Conservation (phyloP, 2,329 filamentous ascomycete species). For the Didymella sp. region DNA sequence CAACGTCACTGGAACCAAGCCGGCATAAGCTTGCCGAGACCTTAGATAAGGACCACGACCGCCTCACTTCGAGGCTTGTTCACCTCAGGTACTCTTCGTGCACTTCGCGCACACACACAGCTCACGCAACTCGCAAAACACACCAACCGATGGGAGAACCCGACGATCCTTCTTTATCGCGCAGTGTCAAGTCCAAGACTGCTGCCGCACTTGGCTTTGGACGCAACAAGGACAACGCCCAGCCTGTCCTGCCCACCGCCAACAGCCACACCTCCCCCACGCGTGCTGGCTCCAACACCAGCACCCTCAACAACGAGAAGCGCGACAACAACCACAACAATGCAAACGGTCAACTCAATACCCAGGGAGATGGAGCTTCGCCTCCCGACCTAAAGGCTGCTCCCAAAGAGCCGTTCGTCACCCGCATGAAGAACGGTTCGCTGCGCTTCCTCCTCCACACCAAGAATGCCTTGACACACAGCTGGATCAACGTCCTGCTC, state of each 20-base stretch:
- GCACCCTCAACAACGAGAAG: constrained; percentile 35
- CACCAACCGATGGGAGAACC: constrained; percentile 62
- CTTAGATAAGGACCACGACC: constrained; percentile 27
- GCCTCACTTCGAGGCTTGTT: constrained; percentile 32
- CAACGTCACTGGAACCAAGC: constrained; percentile 22
- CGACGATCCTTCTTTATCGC: constrained; percentile 59
- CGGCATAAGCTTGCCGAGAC: constrained; percentile 23
- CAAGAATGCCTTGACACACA: constrained; percentile 70
- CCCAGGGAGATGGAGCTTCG: constrained; percentile 59
- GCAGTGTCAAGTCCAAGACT: constrained; percentile 60
- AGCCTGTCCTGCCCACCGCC: constrained; percentile 41
- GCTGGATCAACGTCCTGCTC: constrained; percentile 78
- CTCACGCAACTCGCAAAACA: constrained; percentile 17
- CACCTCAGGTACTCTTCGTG: constrained; percentile 15
- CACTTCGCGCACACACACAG: constrained; percentile 13
- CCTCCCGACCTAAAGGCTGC: constrained; percentile 59
- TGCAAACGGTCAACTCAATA: constrained; percentile 43
- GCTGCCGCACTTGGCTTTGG: constrained; percentile 55
- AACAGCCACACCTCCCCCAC: constrained; percentile 28
- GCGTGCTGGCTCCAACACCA: constrained; percentile 25
- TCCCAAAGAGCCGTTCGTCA: constrained; percentile 54
- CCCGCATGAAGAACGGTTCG: constrained; percentile 59
- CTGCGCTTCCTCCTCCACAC: constrained; percentile 62
- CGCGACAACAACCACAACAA: constrained; percentile 17
- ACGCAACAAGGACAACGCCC: constrained; percentile 41